Percentiles rank a stretch among this genome's conserved stretches.
Evolutionary conservation across 2,329 filamentous ascomycete species (phyloP).

Genomic region (Pseudocercospora ulei): DNA sequence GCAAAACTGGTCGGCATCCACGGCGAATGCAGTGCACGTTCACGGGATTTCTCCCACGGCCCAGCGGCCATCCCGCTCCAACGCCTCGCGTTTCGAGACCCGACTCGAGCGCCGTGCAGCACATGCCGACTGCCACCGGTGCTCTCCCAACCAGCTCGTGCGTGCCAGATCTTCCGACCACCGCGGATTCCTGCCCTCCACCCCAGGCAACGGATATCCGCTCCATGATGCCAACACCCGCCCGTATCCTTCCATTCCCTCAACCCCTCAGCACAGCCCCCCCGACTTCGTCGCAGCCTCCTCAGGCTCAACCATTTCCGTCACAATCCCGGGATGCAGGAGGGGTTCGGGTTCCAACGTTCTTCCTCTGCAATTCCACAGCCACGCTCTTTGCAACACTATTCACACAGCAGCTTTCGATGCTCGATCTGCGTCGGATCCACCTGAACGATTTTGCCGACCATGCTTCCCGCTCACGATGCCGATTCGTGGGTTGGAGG

Average conservation of each 20-base stretch:
- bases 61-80: too few relatives aligned
- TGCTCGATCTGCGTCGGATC: slow-evolving; percentile 40
- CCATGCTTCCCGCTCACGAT: slow-evolving; percentile 39
- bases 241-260: slow-evolving; percentile 39
- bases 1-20: too few relatives aligned
- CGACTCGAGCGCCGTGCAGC: too few relatives aligned
- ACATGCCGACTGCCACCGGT: too few relatives aligned
- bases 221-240: slow-evolving; percentile 41
- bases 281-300: slow-evolving; percentile 41
- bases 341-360: slow-evolving; percentile 37
- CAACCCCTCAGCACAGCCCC: slow-evolving; percentile 35
- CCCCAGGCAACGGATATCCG: slow-evolving; percentile 36
- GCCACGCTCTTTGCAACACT: slow-evolving; percentile 40
- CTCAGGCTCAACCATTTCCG: slow-evolving; percentile 40
- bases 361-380: slow-evolving; percentile 37
- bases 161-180: too few relatives aligned
- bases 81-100: too few relatives aligned
- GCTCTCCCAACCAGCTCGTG: too few relatives aligned
- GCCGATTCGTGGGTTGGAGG: slow-evolving; percentile 32
- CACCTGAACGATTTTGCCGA: slow-evolving; percentile 39
- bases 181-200: neutral
- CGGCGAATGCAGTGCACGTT: too few relatives aligned
- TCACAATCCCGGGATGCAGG: slow-evolving; percentile 41
- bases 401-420: slow-evolving; percentile 42
- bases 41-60: too few relatives aligned